Percentiles rank a stretch among this genome's conserved stretches.
Evolutionary conservation across 768 basidiomycete genomes (phyloP).

Genomic region (Amanita inopinata): DNA sequence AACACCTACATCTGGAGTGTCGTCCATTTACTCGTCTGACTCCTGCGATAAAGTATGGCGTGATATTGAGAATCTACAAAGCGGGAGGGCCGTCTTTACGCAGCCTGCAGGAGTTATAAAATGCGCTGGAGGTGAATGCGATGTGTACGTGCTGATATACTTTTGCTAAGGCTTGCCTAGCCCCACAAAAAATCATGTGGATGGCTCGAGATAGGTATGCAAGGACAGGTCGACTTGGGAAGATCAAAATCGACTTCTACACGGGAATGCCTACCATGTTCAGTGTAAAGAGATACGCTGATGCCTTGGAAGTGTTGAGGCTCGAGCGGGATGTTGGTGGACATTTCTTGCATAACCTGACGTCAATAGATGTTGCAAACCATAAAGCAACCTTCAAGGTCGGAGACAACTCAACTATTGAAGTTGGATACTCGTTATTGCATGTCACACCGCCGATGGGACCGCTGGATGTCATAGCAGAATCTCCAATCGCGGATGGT

Average conservation of each 20-base stretch:
- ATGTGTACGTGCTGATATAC: too few species aligned
- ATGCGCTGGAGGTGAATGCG: constrained; percentile 70
- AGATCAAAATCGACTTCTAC: constrained; percentile 67
- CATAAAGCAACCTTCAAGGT: constrained; percentile 82
- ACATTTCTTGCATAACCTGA: constrained; percentile 75
- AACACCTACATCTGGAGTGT: constrained; percentile 74
- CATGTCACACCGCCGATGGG: constrained; percentile 94
- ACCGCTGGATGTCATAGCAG: constrained; percentile 71
- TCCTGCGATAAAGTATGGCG: constrained; percentile 86
- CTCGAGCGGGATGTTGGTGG: constrained; percentile 73
- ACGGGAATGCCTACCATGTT: constrained; percentile 96
- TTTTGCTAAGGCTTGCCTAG: too few species aligned
- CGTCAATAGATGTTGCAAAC: constrained; percentile 58
- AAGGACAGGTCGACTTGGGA: constrained; percentile 44
- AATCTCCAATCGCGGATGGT: constrained; percentile 67
- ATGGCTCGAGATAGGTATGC: constrained; percentile 85
- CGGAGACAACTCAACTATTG: constrained; percentile 55
- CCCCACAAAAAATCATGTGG: constrained; percentile 94
- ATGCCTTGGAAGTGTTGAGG: constrained; percentile 72
- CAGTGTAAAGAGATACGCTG: constrained; percentile 90
- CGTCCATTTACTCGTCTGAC: constrained; percentile 86
- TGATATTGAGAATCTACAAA: constrained; percentile 65
- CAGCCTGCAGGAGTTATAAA: constrained; percentile 91
- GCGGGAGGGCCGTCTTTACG: constrained; percentile 86
- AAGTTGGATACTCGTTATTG: constrained; percentile 71